phyloP scores from a whole-genome alignment of 306 rosid genomes.

The Casuarina equisetifolia region DNA sequence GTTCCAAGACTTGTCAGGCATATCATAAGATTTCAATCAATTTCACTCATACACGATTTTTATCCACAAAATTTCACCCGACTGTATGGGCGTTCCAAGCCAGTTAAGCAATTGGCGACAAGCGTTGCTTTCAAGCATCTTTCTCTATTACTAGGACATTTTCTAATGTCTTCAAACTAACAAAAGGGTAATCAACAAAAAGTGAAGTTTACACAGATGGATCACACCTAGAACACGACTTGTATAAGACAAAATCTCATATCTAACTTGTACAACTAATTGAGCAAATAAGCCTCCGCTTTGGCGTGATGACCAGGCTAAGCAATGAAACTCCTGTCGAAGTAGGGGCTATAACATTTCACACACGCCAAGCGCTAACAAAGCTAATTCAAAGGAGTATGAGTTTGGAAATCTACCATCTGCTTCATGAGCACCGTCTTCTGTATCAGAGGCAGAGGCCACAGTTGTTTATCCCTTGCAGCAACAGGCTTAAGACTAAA shows the following conservation, averaged over 20 bases:
- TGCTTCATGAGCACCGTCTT: slow-evolving; percentile 16
- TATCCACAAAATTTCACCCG: neutral
- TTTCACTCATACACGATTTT: no score
- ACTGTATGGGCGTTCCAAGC: neutral
- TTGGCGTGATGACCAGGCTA: neutral
- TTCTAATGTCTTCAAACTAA: neutral
- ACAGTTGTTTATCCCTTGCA: neutral
- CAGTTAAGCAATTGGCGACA: neutral
- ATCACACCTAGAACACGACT: neutral
- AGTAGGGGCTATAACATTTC: neutral
- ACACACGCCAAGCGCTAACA: neutral
- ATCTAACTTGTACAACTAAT: neutral
- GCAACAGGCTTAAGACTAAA: neutral
- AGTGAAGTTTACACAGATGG: neutral
- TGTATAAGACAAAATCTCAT: neutral
- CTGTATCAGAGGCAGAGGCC: slow-evolving; percentile 9
- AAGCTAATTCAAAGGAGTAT: neutral
- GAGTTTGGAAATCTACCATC: neutral
- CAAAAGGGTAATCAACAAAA: neutral
- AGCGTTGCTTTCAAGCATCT: neutral
- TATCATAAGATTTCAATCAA: no score
- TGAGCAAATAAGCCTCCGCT: neutral
- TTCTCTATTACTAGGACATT: neutral
- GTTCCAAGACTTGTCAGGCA: neutral
- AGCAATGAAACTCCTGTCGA: neutral